Percentiles rank a stretch among this genome's conserved stretches.
These are phyloP conservation scores for Aspergillus cavernicola DNA, from an alignment of 495 filamentous ascomycete species.

Conservation along the genomic window DNA sequence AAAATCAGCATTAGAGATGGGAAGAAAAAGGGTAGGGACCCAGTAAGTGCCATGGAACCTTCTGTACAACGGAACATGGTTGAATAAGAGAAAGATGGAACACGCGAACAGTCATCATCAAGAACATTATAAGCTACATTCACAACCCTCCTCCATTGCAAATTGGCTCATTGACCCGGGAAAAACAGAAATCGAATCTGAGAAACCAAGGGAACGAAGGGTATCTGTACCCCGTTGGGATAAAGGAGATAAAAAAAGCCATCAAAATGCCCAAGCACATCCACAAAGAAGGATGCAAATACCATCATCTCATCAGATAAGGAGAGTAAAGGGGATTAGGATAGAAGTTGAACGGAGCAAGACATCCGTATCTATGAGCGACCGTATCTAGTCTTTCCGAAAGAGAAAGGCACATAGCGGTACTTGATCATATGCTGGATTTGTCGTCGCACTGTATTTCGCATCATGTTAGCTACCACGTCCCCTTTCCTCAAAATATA, in stretches of 20 bases:
- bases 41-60: conserved; percentile 1
- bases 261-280: no score
- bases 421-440: conserved; percentile 99
- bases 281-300: conserved; percentile 2
- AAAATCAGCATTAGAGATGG: conserved; percentile 5
- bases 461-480: neutral
- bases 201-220: no score
- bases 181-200: no score
- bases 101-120: conserved; percentile 16
- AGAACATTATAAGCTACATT: conserved; percentile 18
- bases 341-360: neutral
- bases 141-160: neutral
- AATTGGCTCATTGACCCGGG: neutral
- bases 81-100: neutral
- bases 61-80: conserved; percentile 16
- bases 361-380: conserved; percentile 28
- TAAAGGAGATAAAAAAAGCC: no score
- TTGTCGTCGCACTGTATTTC: conserved; percentile 78
- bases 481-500: neutral
- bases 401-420: conserved; percentile 92
- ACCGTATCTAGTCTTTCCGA: conserved; percentile 82
- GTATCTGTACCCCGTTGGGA: no score
- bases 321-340: neutral
- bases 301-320: conserved; percentile 4
- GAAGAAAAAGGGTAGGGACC: neutral